Base-by-base conservation (phyloP, 2,329 filamentous ascomycete genomes). In the Nemania sp. region DNA sequence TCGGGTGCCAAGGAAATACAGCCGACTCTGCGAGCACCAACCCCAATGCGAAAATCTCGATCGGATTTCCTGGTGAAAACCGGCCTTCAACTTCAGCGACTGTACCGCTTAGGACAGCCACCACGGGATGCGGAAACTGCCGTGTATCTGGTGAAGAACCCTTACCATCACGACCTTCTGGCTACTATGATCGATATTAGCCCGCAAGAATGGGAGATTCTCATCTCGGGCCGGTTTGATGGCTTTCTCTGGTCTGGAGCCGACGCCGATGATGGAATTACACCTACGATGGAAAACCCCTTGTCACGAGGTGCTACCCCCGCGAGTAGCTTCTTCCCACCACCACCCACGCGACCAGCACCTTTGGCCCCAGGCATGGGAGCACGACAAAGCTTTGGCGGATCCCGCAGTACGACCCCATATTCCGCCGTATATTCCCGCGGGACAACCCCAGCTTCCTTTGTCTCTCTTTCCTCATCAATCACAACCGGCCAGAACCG, bases 171-270 rank as follows among this genome's bases (percentile, higher is more conserved):
- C 74, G 90, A 95, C 70, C 87, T 97, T 34, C 85, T 98, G 2
- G 88, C 91, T 42, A 97, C 94, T 0, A 83, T 97, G 51, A 88
- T 90, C 37, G 91, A 93, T 54, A 95, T 98, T 68, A 95, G 90
- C 72, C 85, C 88, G 48, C 90, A 91, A n/a, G 94, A 98, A 75
- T 98, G 94, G 94, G 94, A 97, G 64, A 96, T 98, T 57, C 82
- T 98, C 12, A 91, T 90, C 4, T 97, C 94, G 0, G 94, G 94
- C 29, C 90, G 94, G 29, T 98, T 98, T 69, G 93, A 97, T 72
- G 94, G 94, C 3, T 98, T 98, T 77, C 82, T 97, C 18, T 96
- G 94, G 87, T 96, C 92, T 46, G 94, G 94, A 20, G 92, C 91
- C 6, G 93, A 97, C 54, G 73, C 68, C n/a, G 83, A 84, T 25